These are phyloP conservation scores for Golubevia pallescens DNA, from an alignment of 1,284 basidiomycete species.

Conservation along the genomic window DNA sequence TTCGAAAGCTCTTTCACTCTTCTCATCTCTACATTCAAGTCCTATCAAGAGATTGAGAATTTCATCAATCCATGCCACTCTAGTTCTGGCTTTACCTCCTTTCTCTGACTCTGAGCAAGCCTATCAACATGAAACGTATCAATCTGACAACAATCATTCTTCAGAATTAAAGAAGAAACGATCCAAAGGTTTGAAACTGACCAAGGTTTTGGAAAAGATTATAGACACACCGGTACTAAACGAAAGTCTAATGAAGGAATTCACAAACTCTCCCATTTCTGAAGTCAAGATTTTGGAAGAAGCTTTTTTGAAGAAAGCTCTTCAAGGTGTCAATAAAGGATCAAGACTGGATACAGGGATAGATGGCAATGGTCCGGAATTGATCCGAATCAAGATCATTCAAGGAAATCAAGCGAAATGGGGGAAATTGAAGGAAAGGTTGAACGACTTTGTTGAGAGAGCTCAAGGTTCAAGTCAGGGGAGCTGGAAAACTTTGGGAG, in stretches of 20 bases:
- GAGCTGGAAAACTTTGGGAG: conserved; percentile 17
- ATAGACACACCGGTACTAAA: not conserved
- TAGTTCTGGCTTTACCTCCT: conserved; percentile 38
- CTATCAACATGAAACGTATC: not conserved
- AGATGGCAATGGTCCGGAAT: no score
- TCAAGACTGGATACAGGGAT: no score
- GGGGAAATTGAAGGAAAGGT: conserved; percentile 46
- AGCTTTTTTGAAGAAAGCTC: conserved; percentile 7
- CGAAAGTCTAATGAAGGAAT: conserved; percentile 14
- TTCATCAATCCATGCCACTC: conserved; percentile 38
- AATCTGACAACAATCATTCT: no score
- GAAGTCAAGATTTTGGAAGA: conserved; percentile 7
- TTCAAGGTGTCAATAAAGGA: not conserved
- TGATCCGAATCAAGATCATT: conserved; percentile 19
- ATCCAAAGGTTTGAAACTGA: no score
- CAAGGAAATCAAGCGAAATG: conserved; percentile 40
- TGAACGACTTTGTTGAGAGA: conserved; percentile 48
- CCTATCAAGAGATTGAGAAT: conserved; percentile 43
- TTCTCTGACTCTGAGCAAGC: conserved; percentile 16
- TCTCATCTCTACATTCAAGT: conserved; percentile 30
- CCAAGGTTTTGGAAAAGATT: conserved; percentile 5
- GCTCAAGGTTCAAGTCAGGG: conserved; percentile 28
- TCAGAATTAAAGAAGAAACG: no score
- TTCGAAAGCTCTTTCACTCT: conserved; percentile 29
- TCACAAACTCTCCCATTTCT: conserved; percentile 7